Conservation (phyloP, 1,284 basidiomycete species). For the Somion occarium region DNA sequence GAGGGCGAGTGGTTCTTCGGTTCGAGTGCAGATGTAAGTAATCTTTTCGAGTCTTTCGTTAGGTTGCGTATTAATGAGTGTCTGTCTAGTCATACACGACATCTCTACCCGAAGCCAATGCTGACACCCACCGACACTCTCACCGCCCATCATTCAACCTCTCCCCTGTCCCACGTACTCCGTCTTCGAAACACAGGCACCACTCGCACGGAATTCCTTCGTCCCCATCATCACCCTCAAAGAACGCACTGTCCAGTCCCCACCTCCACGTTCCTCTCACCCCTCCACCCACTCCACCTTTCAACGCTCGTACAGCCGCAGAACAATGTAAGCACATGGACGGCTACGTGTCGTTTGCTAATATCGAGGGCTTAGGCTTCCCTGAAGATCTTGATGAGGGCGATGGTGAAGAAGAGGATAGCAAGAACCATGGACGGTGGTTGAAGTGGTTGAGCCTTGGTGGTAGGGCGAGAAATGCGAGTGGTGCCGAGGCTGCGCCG, state of each 20-base stretch:
- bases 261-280: slow-evolving; percentile 18
- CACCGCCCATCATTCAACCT: slow-evolving; percentile 3
- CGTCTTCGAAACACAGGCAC: not conserved
- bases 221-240: not conserved
- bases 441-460: slow-evolving; percentile 15
- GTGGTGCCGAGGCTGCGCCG: not conserved
- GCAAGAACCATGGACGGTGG: slow-evolving; percentile 10
- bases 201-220: not conserved
- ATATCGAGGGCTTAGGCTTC: slow-evolving; percentile 62
- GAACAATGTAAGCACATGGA: slow-evolving; percentile 50
- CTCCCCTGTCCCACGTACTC: slow-evolving; percentile 2
- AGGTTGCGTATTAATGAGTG: not conserved
- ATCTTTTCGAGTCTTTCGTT: slow-evolving; percentile 2
- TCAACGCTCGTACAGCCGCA: slow-evolving; percentile 60
- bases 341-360: slow-evolving; percentile 65
- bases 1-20: slow-evolving; percentile 29
- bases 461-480: not conserved
- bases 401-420: slow-evolving; percentile 23
- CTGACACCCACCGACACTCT: not conserved
- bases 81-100: not conserved
- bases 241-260: slow-evolving; percentile 7
- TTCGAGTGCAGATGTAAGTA: slow-evolving; percentile 22
- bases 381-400: slow-evolving; percentile 42
- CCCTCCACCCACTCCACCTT: slow-evolving; percentile 33
- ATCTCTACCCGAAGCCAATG: not conserved